Percentiles rank a stretch among this genome's conserved stretches.
Evolutionary conservation across 2,329 filamentous ascomycete genomes (phyloP).

Genomic region (Corniculantispora saksenae): DNA sequence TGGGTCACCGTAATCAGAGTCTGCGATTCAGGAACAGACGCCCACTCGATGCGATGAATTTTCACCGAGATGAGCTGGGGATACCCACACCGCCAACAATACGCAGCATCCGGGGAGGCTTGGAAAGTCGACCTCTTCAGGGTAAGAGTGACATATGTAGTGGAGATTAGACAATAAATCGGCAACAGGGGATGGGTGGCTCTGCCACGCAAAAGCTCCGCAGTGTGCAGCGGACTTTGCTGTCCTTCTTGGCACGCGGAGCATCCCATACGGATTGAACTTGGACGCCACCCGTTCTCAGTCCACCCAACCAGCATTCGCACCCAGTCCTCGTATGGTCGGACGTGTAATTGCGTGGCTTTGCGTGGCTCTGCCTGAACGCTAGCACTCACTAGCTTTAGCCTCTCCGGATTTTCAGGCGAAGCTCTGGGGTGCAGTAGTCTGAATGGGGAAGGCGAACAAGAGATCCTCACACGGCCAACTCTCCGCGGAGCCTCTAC

Average conservation of each 20-base stretch:
- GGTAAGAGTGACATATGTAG: neutral
- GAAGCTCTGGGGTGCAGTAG: neutral
- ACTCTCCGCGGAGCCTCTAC: neutral
- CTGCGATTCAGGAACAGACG: too few relatives aligned
- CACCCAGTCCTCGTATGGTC: neutral
- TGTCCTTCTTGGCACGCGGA: too few relatives aligned
- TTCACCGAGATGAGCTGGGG: too few relatives aligned
- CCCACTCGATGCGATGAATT: too few relatives aligned
- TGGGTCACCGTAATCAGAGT: too few relatives aligned
- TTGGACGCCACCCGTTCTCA: neutral
- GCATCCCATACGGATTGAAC: too few relatives aligned
- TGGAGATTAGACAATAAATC: neutral
- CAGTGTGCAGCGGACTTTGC: neutral
- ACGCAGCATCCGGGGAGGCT: too few relatives aligned
- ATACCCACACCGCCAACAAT: too few relatives aligned
- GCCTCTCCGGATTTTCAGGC: neutral
- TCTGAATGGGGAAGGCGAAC: neutral
- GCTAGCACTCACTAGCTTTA: neutral
- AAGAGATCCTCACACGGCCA: neutral
- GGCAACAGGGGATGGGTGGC: neutral
- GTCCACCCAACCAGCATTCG: neutral
- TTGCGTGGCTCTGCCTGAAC: neutral
- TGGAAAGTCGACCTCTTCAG: too few relatives aligned
- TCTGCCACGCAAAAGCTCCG: neutral
- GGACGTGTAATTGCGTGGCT: neutral